A percentile compares a stretch with the other conserved stretches of the same genome.
Conservation (phyloP, 192 early-diverging fungal genomes). For the Spinellus fusiger region DNA sequence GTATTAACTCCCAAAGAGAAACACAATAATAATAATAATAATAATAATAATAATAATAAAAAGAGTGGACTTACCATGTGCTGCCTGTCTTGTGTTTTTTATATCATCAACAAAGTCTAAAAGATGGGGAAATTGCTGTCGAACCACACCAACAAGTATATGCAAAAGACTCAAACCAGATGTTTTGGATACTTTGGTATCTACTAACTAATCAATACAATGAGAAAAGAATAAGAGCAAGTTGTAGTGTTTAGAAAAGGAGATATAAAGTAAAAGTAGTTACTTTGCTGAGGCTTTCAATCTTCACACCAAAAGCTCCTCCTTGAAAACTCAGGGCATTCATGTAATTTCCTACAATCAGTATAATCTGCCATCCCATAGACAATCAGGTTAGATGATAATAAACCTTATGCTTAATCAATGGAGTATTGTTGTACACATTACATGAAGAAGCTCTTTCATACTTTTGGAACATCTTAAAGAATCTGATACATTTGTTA, state of each 20-base stretch:
- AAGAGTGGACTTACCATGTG: conserved; percentile 52
- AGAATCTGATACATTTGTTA: conserved; percentile 53
- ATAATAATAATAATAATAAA: background rate
- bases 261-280: no score
- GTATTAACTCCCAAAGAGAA: background rate
- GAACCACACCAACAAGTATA: conserved; percentile 59
- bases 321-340: conserved; percentile 69
- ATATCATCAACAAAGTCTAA: conserved; percentile 62
- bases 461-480: conserved; percentile 60
- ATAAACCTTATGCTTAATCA: background rate
- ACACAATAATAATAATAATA: background rate
- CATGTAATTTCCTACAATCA: conserved; percentile 82
- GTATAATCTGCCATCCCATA: conserved; percentile 40
- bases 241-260: background rate
- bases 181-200: conserved; percentile 66
- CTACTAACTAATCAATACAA: conserved; percentile 45
- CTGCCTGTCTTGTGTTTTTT: conserved; percentile 55
- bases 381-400: background rate
- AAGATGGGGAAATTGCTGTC: conserved; percentile 53
- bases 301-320: conserved; percentile 77
- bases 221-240: background rate
- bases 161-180: conserved; percentile 68
- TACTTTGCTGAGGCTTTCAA: conserved; percentile 73
- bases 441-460: conserved; percentile 59
- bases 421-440: background rate